phyloP scores from a whole-genome alignment of 2,329 filamentous ascomycete species.

The Verticillium albo-atrum region DNA sequence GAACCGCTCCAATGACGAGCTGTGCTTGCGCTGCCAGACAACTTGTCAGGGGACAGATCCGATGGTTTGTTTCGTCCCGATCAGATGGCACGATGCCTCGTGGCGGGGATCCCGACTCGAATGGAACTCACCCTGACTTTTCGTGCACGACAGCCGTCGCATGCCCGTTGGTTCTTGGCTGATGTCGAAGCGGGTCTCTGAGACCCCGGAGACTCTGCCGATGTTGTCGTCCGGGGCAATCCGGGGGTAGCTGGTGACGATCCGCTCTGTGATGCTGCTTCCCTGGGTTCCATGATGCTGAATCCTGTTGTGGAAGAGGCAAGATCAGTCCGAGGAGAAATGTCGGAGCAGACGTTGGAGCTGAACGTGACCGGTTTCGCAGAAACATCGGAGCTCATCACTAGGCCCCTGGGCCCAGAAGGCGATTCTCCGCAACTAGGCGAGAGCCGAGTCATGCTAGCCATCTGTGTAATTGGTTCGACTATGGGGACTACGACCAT shows the following conservation, averaged over 20 bases:
- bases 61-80: neutral
- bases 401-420: neutral
- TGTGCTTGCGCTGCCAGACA: neutral
- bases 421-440: neutral
- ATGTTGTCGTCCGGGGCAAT: neutral
- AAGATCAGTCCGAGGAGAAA: constrained; percentile 9
- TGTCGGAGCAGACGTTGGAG: constrained; percentile 2
- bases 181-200: constrained; percentile 2
- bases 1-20: neutral
- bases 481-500: neutral
- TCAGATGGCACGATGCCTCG: neutral
- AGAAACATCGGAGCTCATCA: constrained; percentile 7
- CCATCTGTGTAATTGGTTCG: neutral
- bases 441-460: neutral
- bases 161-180: constrained; percentile 20
- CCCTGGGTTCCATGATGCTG: neutral
- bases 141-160: constrained; percentile 21
- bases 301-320: neutral
- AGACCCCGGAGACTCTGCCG: neutral
- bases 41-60: neutral
- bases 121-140: constrained; percentile 19
- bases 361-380: neutral
- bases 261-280: constrained; percentile 7
- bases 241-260: neutral
- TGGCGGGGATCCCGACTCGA: neutral